Evolutionary conservation across 1,284 basidiomycete species (phyloP).

Genomic region (Coniferiporia weirii): DNA sequence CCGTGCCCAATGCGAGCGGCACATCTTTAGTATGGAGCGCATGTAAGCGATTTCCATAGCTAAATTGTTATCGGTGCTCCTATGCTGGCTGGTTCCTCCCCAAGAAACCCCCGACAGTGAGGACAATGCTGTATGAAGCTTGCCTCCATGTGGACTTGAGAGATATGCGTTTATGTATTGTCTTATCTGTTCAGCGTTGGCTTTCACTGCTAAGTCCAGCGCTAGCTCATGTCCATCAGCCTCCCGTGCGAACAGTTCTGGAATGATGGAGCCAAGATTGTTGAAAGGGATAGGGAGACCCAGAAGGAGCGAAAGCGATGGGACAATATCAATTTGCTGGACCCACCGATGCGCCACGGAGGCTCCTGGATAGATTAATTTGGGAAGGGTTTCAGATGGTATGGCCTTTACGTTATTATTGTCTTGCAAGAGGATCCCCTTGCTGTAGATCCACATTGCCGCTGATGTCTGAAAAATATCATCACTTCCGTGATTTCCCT

Average conservation of each 20-base stretch:
- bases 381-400: constrained; percentile 47
- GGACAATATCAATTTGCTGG: constrained; percentile 93
- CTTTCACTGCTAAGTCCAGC: constrained; percentile 57
- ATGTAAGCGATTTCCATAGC: constrained; percentile 48
- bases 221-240: constrained; percentile 7
- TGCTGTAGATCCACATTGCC: constrained; percentile 91
- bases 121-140: constrained; percentile 62
- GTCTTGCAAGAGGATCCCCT: constrained; percentile 43
- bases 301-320: constrained; percentile 83
- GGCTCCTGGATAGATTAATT: constrained; percentile 59
- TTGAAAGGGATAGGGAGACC: constrained; percentile 95
- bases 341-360: constrained; percentile 56
- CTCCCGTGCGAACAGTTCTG: constrained; percentile 70
- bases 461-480: constrained; percentile 81
- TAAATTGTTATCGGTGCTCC: constrained; percentile 21
- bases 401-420: constrained; percentile 28
- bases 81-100: constrained; percentile 27
- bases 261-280: constrained; percentile 88
- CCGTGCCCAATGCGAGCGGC: constrained; percentile 90
- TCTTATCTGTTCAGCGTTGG: constrained; percentile 77
- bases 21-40: constrained; percentile 60
- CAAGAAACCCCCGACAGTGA: constrained; percentile 41
- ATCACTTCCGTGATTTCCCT: constrained; percentile 96
- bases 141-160: constrained; percentile 59
- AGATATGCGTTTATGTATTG: constrained; percentile 77